A percentile compares a stretch with the other conserved stretches of the same genome.
phyloP scores from a whole-genome alignment of 805 yeast genomes.

The Pichia kluyveri region DNA sequence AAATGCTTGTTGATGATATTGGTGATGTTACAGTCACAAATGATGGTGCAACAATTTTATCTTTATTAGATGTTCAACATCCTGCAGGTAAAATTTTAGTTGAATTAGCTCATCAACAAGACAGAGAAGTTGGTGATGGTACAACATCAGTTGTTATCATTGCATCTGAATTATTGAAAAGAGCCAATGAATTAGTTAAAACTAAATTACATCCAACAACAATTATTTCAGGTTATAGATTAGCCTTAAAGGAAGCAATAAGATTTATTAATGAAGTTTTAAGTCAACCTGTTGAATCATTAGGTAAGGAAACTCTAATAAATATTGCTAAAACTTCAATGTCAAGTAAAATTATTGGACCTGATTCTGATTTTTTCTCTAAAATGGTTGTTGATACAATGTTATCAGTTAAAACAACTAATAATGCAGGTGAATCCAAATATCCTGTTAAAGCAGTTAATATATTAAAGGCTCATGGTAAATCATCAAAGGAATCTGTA shows the following conservation, averaged over 20 bases:
- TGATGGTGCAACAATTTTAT: slow-evolving; percentile 95
- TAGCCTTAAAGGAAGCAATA: slow-evolving; percentile 86
- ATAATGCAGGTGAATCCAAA: slow-evolving; percentile 76
- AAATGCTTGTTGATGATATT: slow-evolving; percentile 97
- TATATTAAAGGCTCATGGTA: slow-evolving; percentile 93
- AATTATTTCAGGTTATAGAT: slow-evolving; percentile 90
- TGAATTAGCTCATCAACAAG: slow-evolving; percentile 97
- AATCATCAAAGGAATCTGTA: slow-evolving; percentile 78
- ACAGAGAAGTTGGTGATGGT: slow-evolving; percentile 91
- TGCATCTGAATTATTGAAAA: slow-evolving; percentile 83
- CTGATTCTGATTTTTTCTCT: slow-evolving; percentile 86
- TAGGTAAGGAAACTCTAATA: slow-evolving; percentile 77
- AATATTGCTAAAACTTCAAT: slow-evolving; percentile 95
- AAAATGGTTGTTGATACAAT: slow-evolving; percentile 91
- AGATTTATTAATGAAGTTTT: slow-evolving; percentile 79
- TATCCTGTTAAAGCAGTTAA: slow-evolving; percentile 98
- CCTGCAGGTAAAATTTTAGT: slow-evolving; percentile 98
- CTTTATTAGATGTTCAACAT: slow-evolving; percentile 90
- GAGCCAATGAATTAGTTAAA: slow-evolving; percentile 90
- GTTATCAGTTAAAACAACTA: slow-evolving; percentile 87
- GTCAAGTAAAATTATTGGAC: slow-evolving; percentile 93
- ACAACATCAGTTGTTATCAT: slow-evolving; percentile 93
- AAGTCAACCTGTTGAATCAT: slow-evolving; percentile 66
- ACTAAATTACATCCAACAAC: slow-evolving; percentile 97
- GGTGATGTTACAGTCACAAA: slow-evolving; percentile 98